These are phyloP conservation scores for Cantharellus cinnabarinus DNA, from an alignment of 768 basidiomycete species.

Conservation along the genomic window DNA sequence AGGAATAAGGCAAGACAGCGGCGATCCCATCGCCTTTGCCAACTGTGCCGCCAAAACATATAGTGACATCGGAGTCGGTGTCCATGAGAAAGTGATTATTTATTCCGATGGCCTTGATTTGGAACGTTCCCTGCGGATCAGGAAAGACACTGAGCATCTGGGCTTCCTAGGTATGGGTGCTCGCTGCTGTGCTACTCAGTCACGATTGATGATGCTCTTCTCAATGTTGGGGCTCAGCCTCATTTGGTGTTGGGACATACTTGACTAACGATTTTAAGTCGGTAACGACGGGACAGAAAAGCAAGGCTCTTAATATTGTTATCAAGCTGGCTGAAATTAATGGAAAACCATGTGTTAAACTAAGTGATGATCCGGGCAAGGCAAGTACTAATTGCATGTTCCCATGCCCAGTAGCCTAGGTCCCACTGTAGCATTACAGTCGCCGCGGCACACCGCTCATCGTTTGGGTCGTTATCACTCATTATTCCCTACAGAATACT, in stretches of 20 bases:
- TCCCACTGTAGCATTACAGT: too few species aligned
- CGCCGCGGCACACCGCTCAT: too few species aligned
- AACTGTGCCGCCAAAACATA: slow-evolving; percentile 54
- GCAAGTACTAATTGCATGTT: slow-evolving; percentile 15
- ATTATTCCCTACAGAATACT: too few species aligned
- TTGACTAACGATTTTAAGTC: slow-evolving; percentile 69
- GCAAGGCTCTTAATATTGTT: slow-evolving; percentile 81
- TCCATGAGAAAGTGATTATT: slow-evolving; percentile 44
- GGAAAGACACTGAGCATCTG: slow-evolving; percentile 49
- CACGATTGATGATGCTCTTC: slow-evolving; percentile 3
- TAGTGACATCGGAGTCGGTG: slow-evolving; percentile 44
- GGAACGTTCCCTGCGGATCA: slow-evolving; percentile 46
- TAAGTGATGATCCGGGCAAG: slow-evolving; percentile 84
- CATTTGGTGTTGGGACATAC: slow-evolving; percentile 87
- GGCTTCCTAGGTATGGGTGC: slow-evolving; percentile 38
- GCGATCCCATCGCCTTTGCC: slow-evolving; percentile 71
- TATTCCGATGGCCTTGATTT: slow-evolving; percentile 70
- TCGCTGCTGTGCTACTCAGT: not conserved
- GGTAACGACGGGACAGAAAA: slow-evolving; percentile 30
- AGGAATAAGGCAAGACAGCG: slow-evolving; percentile 82
- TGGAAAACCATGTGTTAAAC: slow-evolving; percentile 64
- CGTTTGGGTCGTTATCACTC: too few species aligned
- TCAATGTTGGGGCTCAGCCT: slow-evolving; percentile 26
- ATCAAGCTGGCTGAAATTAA: slow-evolving; percentile 73
- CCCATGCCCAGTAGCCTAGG: too few species aligned